Evolutionary conservation across 345 rosid genomes (phyloP).

Genomic region (Eutrema heterophyllum): DNA sequence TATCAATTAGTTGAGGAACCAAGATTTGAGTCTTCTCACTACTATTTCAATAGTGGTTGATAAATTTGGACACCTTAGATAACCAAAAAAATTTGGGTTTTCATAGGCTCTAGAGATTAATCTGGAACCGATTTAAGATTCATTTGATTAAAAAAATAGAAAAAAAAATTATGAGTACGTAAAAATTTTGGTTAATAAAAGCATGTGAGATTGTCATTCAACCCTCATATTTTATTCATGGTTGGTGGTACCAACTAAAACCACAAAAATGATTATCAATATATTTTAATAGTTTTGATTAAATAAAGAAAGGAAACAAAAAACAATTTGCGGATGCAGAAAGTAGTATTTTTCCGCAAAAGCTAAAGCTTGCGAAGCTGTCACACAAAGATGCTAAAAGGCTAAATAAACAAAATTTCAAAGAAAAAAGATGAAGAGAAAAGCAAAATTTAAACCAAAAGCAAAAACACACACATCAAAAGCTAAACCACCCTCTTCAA

Average conservation of each 20-base stretch:
- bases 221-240: background rate
- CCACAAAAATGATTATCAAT: background rate
- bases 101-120: background rate
- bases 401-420: slow-evolving; percentile 10
- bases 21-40: background rate
- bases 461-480: background rate
- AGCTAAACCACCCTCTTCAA: slow-evolving; percentile 3
- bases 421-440: background rate
- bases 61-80: background rate
- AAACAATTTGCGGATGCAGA: background rate
- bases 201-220: slow-evolving; percentile 1
- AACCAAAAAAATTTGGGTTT: background rate
- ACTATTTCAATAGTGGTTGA: background rate
- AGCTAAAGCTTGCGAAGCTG: slow-evolving; percentile 25
- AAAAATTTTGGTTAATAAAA: background rate
- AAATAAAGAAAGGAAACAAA: background rate
- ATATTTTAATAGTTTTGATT: background rate
- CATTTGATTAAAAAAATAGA: background rate
- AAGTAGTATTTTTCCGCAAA: slow-evolving; percentile 13
- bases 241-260: slow-evolving; percentile 14
- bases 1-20: background rate
- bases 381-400: slow-evolving; percentile 6
- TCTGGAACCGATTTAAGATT: background rate
- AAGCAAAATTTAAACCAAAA: slow-evolving; percentile 6
- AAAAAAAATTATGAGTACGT: background rate